phyloP scores from a whole-genome alignment of 805 yeast species.

The Hanseniaspora mollemarum region DNA sequence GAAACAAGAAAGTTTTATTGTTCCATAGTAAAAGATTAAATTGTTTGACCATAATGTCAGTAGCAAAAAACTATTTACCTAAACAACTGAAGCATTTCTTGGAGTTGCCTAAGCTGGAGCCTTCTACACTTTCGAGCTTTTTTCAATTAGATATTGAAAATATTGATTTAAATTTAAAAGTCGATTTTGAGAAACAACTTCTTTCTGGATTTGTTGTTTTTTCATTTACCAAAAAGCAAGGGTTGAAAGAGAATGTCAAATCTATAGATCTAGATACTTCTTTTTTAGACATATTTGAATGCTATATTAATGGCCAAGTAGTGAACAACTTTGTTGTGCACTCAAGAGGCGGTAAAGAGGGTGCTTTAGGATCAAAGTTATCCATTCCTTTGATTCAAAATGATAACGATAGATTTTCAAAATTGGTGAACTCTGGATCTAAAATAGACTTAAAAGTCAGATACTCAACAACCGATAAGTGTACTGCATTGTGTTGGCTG shows the following conservation, averaged over 20 bases:
- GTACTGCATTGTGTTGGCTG: constrained; percentile 82
- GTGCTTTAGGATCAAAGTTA: constrained; percentile 53
- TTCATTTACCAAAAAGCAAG: constrained; percentile 28
- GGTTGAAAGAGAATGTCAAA: constrained; percentile 20
- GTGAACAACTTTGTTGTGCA: constrained; percentile 21
- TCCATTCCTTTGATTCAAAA: constrained; percentile 24
- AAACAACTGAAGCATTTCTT: constrained; percentile 9
- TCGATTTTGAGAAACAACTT: constrained; percentile 43
- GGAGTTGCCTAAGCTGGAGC: constrained; percentile 34
- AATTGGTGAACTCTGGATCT: constrained; percentile 11
- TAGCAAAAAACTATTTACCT: constrained; percentile 9
- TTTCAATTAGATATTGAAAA: constrained; percentile 36
- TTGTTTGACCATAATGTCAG: background rate
- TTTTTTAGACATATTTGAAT: constrained; percentile 36
- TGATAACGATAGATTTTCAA: constrained; percentile 8
- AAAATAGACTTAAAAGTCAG: constrained; percentile 32
- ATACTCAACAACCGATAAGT: constrained; percentile 59
- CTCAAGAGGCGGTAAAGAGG: constrained; percentile 21
- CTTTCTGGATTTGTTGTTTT: constrained; percentile 48
- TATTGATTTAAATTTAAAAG: constrained; percentile 42
- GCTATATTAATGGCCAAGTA: constrained; percentile 36
- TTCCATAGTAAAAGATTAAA: no score
- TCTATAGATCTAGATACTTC: constrained; percentile 60
- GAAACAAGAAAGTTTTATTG: no score
- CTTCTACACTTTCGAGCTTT: constrained; percentile 72